Conservation (phyloP, 2,329 filamentous ascomycete genomes). For the Fusarium bulbicola region DNA sequence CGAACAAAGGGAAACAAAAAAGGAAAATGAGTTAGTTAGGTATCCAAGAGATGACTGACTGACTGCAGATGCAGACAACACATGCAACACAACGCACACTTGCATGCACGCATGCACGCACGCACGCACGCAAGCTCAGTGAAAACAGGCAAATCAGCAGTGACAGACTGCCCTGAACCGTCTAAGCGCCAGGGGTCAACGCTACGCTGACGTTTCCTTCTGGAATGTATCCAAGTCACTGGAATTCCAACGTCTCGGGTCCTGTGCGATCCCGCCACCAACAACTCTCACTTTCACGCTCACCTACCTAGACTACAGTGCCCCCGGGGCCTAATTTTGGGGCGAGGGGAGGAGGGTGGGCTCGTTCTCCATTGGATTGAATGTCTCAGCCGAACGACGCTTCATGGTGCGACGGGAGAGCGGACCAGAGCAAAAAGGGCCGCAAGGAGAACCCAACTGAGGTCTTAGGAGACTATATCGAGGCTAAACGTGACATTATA, state of each 20-base stretch:
- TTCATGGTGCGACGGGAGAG: constrained; percentile 9
- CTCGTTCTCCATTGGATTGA: neutral
- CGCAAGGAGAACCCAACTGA: constrained; percentile 13
- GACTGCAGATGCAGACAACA: neutral
- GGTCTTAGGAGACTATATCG: neutral
- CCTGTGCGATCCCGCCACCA: neutral
- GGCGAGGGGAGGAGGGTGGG: neutral
- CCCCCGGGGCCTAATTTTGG: neutral
- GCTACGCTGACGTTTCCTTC: constrained; percentile 7
- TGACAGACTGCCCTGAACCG: neutral
- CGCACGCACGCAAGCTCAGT: neutral
- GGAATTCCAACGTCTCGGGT: constrained; percentile 27
- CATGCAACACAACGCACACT: neutral
- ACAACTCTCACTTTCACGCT: neutral
- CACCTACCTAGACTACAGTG: neutral
- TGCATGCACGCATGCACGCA: neutral
- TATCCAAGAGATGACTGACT: neutral
- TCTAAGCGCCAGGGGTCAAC: neutral
- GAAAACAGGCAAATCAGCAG: constrained; percentile 2
- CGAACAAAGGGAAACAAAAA: constrained; percentile 1
- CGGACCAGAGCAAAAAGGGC: neutral
- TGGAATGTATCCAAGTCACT: constrained; percentile 30
- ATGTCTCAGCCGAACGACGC: constrained; percentile 1
- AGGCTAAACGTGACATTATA: neutral
- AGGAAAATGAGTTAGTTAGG: too few species aligned